Base-by-base conservation (phyloP, 345 rosid genomes). In the Eucalyptus sideroxylon region DNA sequence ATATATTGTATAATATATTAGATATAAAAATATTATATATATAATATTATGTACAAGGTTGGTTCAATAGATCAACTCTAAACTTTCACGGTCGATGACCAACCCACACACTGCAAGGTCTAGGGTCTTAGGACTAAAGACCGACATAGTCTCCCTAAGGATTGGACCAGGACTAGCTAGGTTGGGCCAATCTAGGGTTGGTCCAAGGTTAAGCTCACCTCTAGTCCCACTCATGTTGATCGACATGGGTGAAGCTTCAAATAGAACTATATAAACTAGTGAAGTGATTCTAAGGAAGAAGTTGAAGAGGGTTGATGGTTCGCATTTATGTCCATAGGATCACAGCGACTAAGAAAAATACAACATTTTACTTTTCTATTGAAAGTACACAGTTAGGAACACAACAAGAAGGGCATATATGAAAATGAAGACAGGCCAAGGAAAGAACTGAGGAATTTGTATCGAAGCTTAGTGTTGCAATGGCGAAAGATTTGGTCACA, bases 71-170 rank as follows among this genome's bases (percentile, higher is more conserved):
- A 19, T 53, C 59, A 53, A 53, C 59, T 19, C 24, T 19, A 53
- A 53, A 53, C 26, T 21, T 19, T 53, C 11, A 53, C 0, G 11
- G 2, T 8, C 0, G 1, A 53, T 8, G 26, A 19, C 5, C 24
- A 53, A 53, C 26, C 59, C 59, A 4, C 26, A 53, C 5, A 53
- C 1, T 21, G 5, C 59, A 53, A 53, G 26, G 11, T 53, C 59
- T 1, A 21, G 1, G 26, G 26, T 21, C 59, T 21, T 8, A 53
- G 11, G 59, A 53, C 26, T 53, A 53, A 53, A 53, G 11, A 19
- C 59, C 26, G 0, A 8, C 59, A 19, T 4, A 21, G 11, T 19
- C 59, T 53, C 59, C 59, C 26, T 53, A 53, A 53, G 26, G 26
- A 53, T 53, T 53, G 11, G 59, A 53, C 59, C 0, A 53, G 1